Percentiles rank a stretch among this genome's conserved stretches.
Evolutionary conservation across 768 basidiomycete genomes (phyloP).

Genomic region (Calocybe cyanea): DNA sequence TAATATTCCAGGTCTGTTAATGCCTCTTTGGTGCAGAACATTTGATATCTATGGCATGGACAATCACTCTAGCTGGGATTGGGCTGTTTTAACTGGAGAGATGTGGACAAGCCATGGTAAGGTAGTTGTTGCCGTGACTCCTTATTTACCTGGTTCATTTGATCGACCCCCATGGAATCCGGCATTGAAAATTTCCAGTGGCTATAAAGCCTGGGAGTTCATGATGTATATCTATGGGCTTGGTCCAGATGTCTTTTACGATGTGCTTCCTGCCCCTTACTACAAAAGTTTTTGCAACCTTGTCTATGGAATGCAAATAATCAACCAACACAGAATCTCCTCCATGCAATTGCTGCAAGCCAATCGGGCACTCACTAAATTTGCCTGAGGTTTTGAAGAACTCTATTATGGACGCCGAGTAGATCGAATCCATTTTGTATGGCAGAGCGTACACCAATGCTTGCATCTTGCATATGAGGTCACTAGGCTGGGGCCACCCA

Average conservation of each 20-base stretch:
- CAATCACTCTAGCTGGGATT: conserved; percentile 20
- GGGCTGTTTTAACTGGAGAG: conserved; percentile 22
- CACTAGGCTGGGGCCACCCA: conserved; percentile 19
- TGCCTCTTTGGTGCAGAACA: conserved; percentile 29
- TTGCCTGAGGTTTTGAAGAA: too few relatives aligned
- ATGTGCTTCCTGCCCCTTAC: conserved; percentile 16
- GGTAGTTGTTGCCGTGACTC: conserved; percentile 23
- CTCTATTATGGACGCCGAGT: too few relatives aligned
- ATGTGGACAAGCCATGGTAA: conserved; percentile 32
- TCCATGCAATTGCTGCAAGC: too few relatives aligned
- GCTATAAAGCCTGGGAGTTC: conserved; percentile 24
- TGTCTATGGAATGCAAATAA: too few relatives aligned
- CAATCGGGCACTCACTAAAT: too few relatives aligned
- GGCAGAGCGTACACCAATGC: too few relatives aligned
- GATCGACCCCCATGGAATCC: conserved; percentile 37
- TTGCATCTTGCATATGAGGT: conserved; percentile 17
- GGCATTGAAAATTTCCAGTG: conserved; percentile 33
- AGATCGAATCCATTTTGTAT: too few relatives aligned
- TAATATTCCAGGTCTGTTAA: too few relatives aligned
- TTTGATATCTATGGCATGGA: conserved; percentile 16
- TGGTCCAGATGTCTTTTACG: conserved; percentile 22
- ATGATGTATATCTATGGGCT: conserved; percentile 25
- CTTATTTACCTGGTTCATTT: conserved; percentile 37
- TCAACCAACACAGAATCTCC: too few relatives aligned
- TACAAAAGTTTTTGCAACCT: conserved; percentile 23